Conservation (phyloP, 2,329 filamentous ascomycete species). For the Lecanicillium sp. region DNA sequence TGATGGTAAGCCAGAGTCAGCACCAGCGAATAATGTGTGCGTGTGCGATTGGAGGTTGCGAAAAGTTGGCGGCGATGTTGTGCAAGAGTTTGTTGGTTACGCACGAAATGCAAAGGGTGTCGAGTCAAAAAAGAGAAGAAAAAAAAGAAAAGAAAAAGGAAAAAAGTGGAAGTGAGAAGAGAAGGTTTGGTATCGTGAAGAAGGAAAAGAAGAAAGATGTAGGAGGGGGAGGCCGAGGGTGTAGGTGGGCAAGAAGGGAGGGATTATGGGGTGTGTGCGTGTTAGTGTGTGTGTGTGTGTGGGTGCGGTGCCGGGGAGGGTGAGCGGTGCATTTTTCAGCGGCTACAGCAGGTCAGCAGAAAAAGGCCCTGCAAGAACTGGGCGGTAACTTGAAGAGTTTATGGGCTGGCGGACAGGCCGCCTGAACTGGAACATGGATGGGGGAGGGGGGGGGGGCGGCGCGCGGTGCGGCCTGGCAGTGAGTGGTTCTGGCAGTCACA, state of each 20-base stretch:
- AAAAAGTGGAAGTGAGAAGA: conserved; percentile 17
- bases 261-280: conserved; percentile 19
- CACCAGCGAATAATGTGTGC: background rate
- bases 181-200: conserved; percentile 16
- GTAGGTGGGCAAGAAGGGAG: conserved; percentile 16
- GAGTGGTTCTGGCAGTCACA: too few species aligned
- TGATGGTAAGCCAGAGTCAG: background rate
- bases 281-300: conserved; percentile 19
- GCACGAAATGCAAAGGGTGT: too few species aligned
- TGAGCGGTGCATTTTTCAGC: background rate
- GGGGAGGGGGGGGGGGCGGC: too few species aligned
- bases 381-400: too few species aligned
- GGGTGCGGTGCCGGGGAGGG: too few species aligned
- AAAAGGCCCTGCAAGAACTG: conserved; percentile 12
- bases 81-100: background rate
- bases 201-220: conserved; percentile 8
- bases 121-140: conserved; percentile 15
- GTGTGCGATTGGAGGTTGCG: background rate
- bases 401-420: too few species aligned
- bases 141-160: conserved; percentile 12
- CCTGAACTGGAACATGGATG: too few species aligned
- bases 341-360: too few species aligned
- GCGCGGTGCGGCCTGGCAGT: too few species aligned
- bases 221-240: conserved; percentile 18
- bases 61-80: background rate